These are phyloP conservation scores for Wickerhamomyces silvicola DNA, from an alignment of 805 yeast genomes.

Conservation along the genomic window DNA sequence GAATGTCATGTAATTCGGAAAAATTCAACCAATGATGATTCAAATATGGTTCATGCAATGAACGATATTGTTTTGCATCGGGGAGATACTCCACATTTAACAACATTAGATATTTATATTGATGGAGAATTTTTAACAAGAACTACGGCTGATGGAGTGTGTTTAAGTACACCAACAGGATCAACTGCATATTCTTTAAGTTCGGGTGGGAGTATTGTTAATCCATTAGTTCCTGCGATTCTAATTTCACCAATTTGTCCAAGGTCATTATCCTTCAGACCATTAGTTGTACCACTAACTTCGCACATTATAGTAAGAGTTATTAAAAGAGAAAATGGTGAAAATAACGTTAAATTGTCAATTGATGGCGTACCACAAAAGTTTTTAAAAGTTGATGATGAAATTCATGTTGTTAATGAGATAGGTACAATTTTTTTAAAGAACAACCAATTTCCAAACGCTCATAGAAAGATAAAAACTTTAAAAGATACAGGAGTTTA, in stretches of 20 bases:
- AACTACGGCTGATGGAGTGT: slow-evolving; percentile 88
- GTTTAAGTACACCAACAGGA: slow-evolving; percentile 87
- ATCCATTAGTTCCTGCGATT: slow-evolving; percentile 79
- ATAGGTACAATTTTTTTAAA: slow-evolving; percentile 53
- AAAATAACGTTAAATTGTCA: slow-evolving; percentile 49
- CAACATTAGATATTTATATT: slow-evolving; percentile 76
- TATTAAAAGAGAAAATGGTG: slow-evolving; percentile 39
- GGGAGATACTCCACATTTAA: slow-evolving; percentile 81
- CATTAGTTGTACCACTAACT: slow-evolving; percentile 71
- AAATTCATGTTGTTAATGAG: slow-evolving; percentile 64
- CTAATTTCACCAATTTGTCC: slow-evolving; percentile 90
- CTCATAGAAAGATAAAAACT: slow-evolving; percentile 9
- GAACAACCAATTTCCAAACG: slow-evolving; percentile 38
- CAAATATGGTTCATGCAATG: slow-evolving; percentile 67
- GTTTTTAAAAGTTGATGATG: slow-evolving; percentile 67
- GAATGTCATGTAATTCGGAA: slow-evolving; percentile 61
- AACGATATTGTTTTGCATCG: slow-evolving; percentile 86
- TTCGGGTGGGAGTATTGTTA: slow-evolving; percentile 90
- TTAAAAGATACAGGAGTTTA: slow-evolving; percentile 56
- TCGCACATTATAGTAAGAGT: slow-evolving; percentile 66
- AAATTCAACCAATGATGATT: slow-evolving; percentile 2
- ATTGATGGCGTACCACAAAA: slow-evolving; percentile 82
- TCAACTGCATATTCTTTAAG: slow-evolving; percentile 88
- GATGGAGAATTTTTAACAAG: slow-evolving; percentile 82
- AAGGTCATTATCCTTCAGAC: slow-evolving; percentile 83